Conservation (phyloP, 257 asterid genomes). For the Eustoma russellianum region DNA sequence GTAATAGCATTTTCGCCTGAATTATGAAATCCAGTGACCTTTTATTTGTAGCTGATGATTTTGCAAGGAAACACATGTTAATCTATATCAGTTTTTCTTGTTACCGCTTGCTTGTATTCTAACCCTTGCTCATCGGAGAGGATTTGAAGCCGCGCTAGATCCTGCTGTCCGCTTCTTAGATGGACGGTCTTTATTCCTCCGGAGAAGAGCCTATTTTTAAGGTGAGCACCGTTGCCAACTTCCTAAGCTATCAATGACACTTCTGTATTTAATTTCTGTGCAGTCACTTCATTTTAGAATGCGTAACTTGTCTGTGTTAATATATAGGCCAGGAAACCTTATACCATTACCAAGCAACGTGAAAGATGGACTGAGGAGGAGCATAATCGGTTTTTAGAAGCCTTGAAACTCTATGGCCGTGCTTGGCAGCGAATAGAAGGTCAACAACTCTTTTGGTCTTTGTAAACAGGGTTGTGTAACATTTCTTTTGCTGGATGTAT, state of each 20-base stretch:
- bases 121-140: slow-evolving; percentile 23
- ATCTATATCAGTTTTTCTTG: slow-evolving; percentile 24
- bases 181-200: slow-evolving; percentile 74
- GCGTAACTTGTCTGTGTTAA: slow-evolving; percentile 7
- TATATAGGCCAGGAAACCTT: slow-evolving; percentile 81
- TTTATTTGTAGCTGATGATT: slow-evolving; percentile 13
- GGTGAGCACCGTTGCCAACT: slow-evolving; percentile 29
- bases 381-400: slow-evolving; percentile 82
- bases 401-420: slow-evolving; percentile 93
- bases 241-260: neutral
- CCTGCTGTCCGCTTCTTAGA: slow-evolving; percentile 28
- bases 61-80: slow-evolving; percentile 30
- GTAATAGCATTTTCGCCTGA: neutral
- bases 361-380: slow-evolving; percentile 99
- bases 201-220: slow-evolving; percentile 77
- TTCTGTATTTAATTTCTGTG: no score
- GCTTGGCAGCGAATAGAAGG: slow-evolving; percentile 99
- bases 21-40: slow-evolving; percentile 3
- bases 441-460: slow-evolving; percentile 7
- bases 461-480: neutral
- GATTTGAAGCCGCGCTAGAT: slow-evolving; percentile 29
- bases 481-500: neutral
- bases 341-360: slow-evolving; percentile 93
- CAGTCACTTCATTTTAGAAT: no score
- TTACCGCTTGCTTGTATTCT: slow-evolving; percentile 28